Evolutionary conservation across 805 yeast species (phyloP).

Genomic region (Vanderwaltozyma yarrowii): DNA sequence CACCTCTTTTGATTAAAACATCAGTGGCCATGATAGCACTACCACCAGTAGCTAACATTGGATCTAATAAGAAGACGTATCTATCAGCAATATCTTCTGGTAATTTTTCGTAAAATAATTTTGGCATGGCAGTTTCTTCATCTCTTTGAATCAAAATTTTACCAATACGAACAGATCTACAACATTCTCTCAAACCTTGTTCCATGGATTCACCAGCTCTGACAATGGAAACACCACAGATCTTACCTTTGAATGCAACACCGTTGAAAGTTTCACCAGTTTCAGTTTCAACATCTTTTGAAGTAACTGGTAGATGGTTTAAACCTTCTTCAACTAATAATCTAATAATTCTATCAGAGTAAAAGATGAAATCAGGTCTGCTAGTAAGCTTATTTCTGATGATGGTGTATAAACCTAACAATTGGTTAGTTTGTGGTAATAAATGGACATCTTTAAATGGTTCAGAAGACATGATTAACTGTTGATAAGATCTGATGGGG

Average conservation of each 20-base stretch:
- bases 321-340: conserved; percentile 91
- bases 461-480: conserved; percentile 17
- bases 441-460: conserved; percentile 45
- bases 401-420: conserved; percentile 77
- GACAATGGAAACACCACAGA: conserved; percentile 96
- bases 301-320: conserved; percentile 84
- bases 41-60: conserved; percentile 98
- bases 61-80: conserved; percentile 85
- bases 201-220: conserved; percentile 99
- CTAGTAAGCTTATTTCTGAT: conserved; percentile 73
- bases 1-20: conserved; percentile 79
- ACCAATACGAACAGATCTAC: conserved; percentile 92
- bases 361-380: conserved; percentile 90
- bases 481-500: background rate
- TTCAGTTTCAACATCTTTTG: conserved; percentile 60
- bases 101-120: conserved; percentile 82
- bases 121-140: conserved; percentile 93
- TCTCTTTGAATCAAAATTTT: conserved; percentile 95
- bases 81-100: conserved; percentile 87
- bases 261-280: conserved; percentile 67
- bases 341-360: conserved; percentile 90
- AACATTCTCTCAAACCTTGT: conserved; percentile 94
- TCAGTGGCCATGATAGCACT: conserved; percentile 96
- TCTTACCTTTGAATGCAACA: conserved; percentile 75
- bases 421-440: conserved; percentile 83